phyloP scores from a whole-genome alignment of 768 basidiomycete genomes.

The Tylopilus intermedius region DNA sequence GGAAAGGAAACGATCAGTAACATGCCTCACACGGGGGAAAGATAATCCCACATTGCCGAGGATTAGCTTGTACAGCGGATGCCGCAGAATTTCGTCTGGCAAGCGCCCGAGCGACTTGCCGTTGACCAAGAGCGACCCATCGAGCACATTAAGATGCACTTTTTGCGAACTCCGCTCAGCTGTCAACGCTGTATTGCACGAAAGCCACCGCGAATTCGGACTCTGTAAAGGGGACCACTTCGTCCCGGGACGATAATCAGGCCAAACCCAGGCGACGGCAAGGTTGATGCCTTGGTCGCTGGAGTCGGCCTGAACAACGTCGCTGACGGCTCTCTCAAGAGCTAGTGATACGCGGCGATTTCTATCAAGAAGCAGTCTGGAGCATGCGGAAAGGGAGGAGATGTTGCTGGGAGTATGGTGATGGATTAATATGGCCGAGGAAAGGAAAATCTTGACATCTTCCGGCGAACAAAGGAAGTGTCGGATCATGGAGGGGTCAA shows the following conservation, averaged over 20 bases:
- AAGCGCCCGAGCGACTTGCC: constrained; percentile 24
- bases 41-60: constrained; percentile 17
- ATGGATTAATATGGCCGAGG: too few species aligned
- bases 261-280: constrained; percentile 22
- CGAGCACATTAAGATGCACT: constrained; percentile 22
- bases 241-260: constrained; percentile 20
- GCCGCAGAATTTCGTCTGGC: constrained; percentile 15
- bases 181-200: constrained; percentile 11
- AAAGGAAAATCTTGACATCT: too few species aligned
- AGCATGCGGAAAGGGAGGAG: too few species aligned
- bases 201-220: constrained; percentile 22
- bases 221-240: constrained; percentile 14
- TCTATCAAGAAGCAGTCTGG: constrained; percentile 22
- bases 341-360: constrained; percentile 28
- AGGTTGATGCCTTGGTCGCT: constrained; percentile 13
- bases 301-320: background rate
- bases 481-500: too few species aligned
- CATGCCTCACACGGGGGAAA: background rate
- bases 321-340: constrained; percentile 14
- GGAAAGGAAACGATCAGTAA: background rate
- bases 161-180: constrained; percentile 13
- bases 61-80: constrained; percentile 18
- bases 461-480: too few species aligned
- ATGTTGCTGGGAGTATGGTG: too few species aligned
- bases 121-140: constrained; percentile 25